These are phyloP conservation scores for Neolentinus lepideus DNA, from an alignment of 1,284 basidiomycete species.

Conservation along the genomic window DNA sequence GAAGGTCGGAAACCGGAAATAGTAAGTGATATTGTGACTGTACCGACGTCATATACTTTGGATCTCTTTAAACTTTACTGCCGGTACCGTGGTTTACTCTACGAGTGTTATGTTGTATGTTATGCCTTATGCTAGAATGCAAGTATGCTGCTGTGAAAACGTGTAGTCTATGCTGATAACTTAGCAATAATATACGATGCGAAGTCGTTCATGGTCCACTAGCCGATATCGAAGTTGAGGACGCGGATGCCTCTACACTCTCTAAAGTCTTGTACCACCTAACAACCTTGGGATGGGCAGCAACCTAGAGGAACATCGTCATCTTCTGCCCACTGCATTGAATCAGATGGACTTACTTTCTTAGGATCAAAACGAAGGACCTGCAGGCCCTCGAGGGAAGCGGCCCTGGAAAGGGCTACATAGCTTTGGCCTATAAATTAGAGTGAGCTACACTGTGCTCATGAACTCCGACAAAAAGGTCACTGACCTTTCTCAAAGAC, in stretches of 20 bases:
- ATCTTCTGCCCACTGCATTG: background rate
- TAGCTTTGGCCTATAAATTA: slow-evolving; percentile 74
- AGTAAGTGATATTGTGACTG: background rate
- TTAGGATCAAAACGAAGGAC: slow-evolving; percentile 79
- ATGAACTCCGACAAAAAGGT: slow-evolving; percentile 4
- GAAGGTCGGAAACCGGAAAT: background rate
- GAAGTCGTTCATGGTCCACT: no score
- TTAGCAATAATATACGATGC: no score
- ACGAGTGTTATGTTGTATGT: no score
- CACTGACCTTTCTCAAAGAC: slow-evolving; percentile 83
- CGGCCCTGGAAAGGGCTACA: slow-evolving; percentile 93
- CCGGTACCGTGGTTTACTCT: background rate
- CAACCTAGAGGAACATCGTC: slow-evolving; percentile 35
- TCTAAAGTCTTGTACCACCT: slow-evolving; percentile 62
- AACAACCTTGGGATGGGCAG: slow-evolving; percentile 64
- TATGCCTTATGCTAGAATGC: no score
- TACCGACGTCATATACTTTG: background rate
- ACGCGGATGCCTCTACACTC: slow-evolving; percentile 1
- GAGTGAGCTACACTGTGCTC: background rate
- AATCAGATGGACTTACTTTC: slow-evolving; percentile 41
- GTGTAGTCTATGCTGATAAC: no score
- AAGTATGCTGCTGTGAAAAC: no score
- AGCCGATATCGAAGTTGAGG: background rate
- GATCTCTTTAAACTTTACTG: no score
- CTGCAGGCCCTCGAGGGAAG: slow-evolving; percentile 85